These are phyloP conservation scores for Xylaria multiplex DNA, from an alignment of 2,329 filamentous ascomycete genomes.

Conservation along the genomic window DNA sequence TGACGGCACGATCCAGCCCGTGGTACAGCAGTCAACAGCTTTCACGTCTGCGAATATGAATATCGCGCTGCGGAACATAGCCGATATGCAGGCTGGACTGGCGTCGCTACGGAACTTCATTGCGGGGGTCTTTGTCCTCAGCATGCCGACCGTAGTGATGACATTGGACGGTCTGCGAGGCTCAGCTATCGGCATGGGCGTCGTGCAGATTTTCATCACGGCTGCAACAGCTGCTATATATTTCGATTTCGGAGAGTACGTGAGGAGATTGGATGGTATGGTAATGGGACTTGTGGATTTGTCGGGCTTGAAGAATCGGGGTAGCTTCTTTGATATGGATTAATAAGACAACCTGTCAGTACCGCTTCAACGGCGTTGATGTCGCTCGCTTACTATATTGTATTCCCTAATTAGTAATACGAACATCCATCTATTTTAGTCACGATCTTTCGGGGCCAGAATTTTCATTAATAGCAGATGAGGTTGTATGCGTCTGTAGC, in stretches of 20 bases:
- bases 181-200: constrained; percentile 55
- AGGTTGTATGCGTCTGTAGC: no score
- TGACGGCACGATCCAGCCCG: constrained; percentile 54
- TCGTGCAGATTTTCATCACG: constrained; percentile 55
- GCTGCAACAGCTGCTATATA: constrained; percentile 51
- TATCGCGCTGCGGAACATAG: constrained; percentile 57
- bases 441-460: neutral
- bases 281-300: constrained; percentile 60
- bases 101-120: constrained; percentile 54
- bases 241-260: constrained; percentile 55
- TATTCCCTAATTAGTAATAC: constrained; percentile 21
- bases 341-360: constrained; percentile 16
- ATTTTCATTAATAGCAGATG: neutral
- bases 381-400: constrained; percentile 18
- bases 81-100: constrained; percentile 60
- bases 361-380: neutral
- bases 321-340: constrained; percentile 59
- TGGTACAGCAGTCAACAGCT: constrained; percentile 59
- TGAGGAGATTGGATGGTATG: constrained; percentile 57
- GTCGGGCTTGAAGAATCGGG: constrained; percentile 54
- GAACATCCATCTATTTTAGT: neutral
- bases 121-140: constrained; percentile 57
- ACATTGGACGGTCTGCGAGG: constrained; percentile 51
- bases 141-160: constrained; percentile 53
- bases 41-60: constrained; percentile 60